These are phyloP conservation scores for Boehmeria nivea DNA, from an alignment of 306 rosid genomes.

Conservation along the genomic window DNA sequence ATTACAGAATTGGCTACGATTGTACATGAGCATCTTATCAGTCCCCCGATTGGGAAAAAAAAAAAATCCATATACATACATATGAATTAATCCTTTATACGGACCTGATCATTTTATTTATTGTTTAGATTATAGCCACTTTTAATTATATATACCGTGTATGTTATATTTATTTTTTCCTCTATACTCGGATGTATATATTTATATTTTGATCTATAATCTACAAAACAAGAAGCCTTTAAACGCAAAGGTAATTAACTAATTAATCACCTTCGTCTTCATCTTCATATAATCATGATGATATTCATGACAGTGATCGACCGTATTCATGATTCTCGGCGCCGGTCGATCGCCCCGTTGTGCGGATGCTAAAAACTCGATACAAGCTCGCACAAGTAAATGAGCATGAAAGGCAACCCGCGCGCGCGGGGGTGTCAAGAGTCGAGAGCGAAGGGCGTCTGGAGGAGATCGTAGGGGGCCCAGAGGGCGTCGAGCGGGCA, in stretches of 20 bases:
- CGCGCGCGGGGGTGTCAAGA: constrained; percentile 20
- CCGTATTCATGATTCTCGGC: not conserved
- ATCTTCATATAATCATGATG: no score
- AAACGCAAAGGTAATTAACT: no score
- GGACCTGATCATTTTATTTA: not conserved
- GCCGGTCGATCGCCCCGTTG: no score
- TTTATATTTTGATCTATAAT: not conserved
- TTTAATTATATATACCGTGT: no score
- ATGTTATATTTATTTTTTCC: no score
- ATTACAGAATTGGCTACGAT: constrained; percentile 23
- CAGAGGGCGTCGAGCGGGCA: constrained; percentile 90
- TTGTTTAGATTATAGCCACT: no score
- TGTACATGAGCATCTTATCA: not conserved
- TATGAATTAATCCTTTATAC: constrained; percentile 8
- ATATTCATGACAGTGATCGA: no score
- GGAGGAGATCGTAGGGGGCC: constrained; percentile 85
- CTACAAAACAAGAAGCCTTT: constrained; percentile 2
- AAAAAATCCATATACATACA: not conserved
- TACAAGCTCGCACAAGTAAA: no score
- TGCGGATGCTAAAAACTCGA: no score
- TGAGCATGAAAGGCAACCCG: no score
- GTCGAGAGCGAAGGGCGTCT: constrained; percentile 68
- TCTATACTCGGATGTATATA: no score
- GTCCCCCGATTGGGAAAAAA: constrained; percentile 6
- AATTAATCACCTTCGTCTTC: no score